Conservation (phyloP, 1,139 yeast genomes). For the Taiozyma sp. region DNA sequence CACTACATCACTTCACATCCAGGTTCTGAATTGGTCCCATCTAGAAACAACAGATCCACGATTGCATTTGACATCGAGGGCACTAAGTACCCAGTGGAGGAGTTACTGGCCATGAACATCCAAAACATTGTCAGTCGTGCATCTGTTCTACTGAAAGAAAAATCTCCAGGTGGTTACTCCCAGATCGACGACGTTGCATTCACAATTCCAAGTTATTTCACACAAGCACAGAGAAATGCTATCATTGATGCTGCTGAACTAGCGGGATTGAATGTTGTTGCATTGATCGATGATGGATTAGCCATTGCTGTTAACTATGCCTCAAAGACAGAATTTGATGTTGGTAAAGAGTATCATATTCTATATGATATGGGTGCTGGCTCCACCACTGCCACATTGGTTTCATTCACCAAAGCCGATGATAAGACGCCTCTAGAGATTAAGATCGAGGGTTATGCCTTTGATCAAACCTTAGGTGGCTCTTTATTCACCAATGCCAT, state of each 20-base stretch:
- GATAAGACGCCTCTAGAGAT: conserved; percentile 35
- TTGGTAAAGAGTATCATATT: conserved; percentile 54
- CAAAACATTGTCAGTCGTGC: conserved; percentile 66
- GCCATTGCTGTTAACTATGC: conserved; percentile 83
- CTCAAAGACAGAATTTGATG: conserved; percentile 31
- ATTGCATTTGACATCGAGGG: conserved; percentile 52
- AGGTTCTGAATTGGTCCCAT: conserved; percentile 49
- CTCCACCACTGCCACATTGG: conserved; percentile 78
- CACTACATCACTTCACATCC: conserved; percentile 50
- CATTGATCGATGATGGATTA: conserved; percentile 81
- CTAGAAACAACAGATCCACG: conserved; percentile 42
- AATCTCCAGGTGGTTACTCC: conserved; percentile 32
- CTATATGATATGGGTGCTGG: conserved; percentile 94
- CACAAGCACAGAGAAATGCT: conserved; percentile 62
- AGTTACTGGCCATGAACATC: conserved; percentile 77
- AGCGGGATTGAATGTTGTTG: conserved; percentile 61
- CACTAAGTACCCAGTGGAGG: conserved; percentile 59
- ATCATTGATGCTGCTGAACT: conserved; percentile 66
- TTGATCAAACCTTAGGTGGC: conserved; percentile 67
- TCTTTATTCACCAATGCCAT: conserved; percentile 61
- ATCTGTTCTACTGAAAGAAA: conserved; percentile 38
- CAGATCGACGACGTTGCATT: conserved; percentile 61
- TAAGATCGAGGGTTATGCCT: conserved; percentile 69
- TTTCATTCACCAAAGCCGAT: conserved; percentile 50
- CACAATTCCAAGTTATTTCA: conserved; percentile 71